Evolutionary conservation across 129 eudicot species (phyloP).

Genomic region (Calendula officinalis): DNA sequence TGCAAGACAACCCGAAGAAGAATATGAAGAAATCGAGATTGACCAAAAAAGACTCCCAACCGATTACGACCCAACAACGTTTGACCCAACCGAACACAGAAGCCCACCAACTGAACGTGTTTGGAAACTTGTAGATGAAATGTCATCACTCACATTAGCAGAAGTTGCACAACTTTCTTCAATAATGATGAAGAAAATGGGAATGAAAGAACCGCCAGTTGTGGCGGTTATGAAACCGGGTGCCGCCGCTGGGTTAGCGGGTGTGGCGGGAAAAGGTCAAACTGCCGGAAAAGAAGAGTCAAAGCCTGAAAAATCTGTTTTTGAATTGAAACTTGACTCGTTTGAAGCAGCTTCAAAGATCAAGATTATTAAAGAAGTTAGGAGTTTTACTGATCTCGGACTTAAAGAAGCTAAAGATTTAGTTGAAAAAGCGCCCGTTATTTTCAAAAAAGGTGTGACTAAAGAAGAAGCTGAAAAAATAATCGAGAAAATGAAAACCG

Average conservation of each 20-base stretch:
- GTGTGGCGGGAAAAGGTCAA: conserved; percentile 31
- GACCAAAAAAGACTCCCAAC: conserved; percentile 87
- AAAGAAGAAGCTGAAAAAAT: conserved; percentile 85
- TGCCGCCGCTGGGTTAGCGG: conserved; percentile 56
- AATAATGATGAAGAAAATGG: conserved; percentile 71
- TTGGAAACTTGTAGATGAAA: conserved; percentile 88
- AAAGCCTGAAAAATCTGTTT: conserved; percentile 68
- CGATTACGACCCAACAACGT: conserved; percentile 83
- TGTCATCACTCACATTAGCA: conserved; percentile 53
- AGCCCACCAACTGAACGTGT: conserved; percentile 93
- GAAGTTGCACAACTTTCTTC: conserved; percentile 56
- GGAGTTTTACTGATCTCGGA: conserved; percentile 77
- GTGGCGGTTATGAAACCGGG: conserved; percentile 79
- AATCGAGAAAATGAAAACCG: conserved; percentile 80
- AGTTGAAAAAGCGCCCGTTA: conserved; percentile 78
- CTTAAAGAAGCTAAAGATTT: conserved; percentile 89
- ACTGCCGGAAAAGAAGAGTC: conserved; percentile 55
- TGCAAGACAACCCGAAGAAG: conserved; percentile 51
- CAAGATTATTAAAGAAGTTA: conserved; percentile 77
- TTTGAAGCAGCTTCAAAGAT: conserved; percentile 76
- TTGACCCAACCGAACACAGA: conserved; percentile 80
- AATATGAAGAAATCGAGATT: conserved; percentile 66
- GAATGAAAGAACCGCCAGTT: conserved; percentile 60
- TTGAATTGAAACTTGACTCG: conserved; percentile 74
- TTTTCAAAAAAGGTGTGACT: conserved; percentile 71